Conservation (phyloP, 345 rosid genomes). For the Eucalyptus marginata region DNA sequence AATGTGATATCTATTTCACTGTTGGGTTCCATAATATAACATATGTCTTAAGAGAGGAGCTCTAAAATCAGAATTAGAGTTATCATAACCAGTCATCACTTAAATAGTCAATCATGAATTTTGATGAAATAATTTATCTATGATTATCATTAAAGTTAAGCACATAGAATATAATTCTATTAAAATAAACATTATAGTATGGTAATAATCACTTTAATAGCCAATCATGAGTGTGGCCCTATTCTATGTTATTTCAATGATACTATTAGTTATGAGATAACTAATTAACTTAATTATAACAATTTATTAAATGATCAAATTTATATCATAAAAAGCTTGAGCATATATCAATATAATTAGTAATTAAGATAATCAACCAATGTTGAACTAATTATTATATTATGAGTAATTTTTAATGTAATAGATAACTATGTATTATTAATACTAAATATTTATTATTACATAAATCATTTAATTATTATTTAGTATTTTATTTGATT, state of each 20-base stretch:
- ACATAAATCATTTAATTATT: not conserved
- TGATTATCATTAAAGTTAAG: not conserved
- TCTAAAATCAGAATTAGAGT: not conserved
- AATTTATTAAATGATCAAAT: not conserved
- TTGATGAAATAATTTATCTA: not conserved
- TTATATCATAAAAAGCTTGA: not conserved
- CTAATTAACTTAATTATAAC: not conserved
- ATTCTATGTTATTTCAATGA: not conserved
- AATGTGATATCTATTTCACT: not conserved
- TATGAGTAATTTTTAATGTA: not conserved
- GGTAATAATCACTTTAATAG: not conserved
- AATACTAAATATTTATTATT: not conserved
- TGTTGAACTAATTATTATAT: not conserved
- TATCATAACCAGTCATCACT: not conserved
- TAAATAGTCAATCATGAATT: not conserved
- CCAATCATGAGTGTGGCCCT: not conserved
- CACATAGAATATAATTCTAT: not conserved
- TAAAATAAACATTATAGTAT: not conserved
- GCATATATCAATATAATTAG: not conserved
- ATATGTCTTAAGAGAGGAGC: not conserved
- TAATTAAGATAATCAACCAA: not conserved
- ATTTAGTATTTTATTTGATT: not conserved
- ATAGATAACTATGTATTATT: not conserved
- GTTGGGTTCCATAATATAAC: not conserved
- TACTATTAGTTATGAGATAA: not conserved